Conservation (phyloP, 2,329 filamentous ascomycete species). For the Eurotiales sp. region DNA sequence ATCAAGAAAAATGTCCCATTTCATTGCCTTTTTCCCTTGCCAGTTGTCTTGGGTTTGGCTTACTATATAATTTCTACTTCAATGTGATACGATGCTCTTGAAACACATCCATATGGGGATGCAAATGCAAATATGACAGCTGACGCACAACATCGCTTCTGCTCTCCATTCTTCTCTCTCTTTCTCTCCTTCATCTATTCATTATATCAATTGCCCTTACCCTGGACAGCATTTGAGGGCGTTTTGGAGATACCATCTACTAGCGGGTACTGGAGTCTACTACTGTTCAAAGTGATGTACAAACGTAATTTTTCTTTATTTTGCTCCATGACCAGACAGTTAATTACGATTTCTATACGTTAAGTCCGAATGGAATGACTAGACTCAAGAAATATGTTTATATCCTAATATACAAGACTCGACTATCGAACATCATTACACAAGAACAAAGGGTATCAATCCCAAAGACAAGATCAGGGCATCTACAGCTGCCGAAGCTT, state of each 20-base stretch:
- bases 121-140: not conserved
- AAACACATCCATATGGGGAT: not conserved
- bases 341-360: too few species aligned
- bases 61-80: conserved; percentile 8
- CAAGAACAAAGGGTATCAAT: conserved; percentile 3
- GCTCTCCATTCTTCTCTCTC: not conserved
- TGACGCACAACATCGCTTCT: not conserved
- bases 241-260: conserved; percentile 13
- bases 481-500: conserved; percentile 34
- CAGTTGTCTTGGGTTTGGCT: conserved; percentile 11
- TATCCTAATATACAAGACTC: conserved; percentile 12
- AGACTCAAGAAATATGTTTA: not conserved
- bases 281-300: too few species aligned
- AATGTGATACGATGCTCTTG: not conserved
- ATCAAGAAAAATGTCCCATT: not conserved
- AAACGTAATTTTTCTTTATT: too few species aligned
- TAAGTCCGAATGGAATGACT: too few species aligned
- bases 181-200: not conserved
- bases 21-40: not conserved
- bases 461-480: not conserved
- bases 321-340: too few species aligned
- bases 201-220: not conserved
- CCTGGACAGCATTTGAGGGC: conserved; percentile 8
- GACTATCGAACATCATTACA: not conserved
- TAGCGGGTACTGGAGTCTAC: conserved; percentile 1